Base-by-base conservation (phyloP, 805 yeast genomes). In the Yamadazyma insecticola region DNA sequence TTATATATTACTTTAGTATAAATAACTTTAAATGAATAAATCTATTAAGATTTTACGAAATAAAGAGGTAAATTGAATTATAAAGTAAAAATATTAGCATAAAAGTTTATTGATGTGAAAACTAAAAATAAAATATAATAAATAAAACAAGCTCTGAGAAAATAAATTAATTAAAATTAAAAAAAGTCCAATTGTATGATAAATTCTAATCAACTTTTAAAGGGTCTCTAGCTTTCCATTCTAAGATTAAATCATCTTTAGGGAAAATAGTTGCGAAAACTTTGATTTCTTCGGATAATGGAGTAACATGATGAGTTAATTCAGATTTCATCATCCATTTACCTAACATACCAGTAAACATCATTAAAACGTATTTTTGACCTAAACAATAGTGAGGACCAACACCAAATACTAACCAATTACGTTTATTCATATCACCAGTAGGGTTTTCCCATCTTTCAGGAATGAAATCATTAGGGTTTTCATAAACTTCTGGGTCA, bases 241-340 rank as follows among this genome's bases (percentile, higher is more conserved):
- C 67, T 55, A 92, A 64, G 43, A 85, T 75, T 54, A 95, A 77
- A 57, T 92, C 96, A 63, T 92, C 98, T 58, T 86, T 78, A 16
- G 98, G 98, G 83, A 92, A 92, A 55, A 92, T 88, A 13, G 98
- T 92, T 16, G 98, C 98, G 57, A 92, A 92, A 23, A 92, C 97
- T 54, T 87, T 85, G 52, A 92, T 88, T 52, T 87, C 80, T 66
- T 92, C 98, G 46, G 90, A 79, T 45, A 81, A 67, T 24, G 80
- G 82, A 15, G 98, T 92, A 28, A 81, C 77, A 43, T 78, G 72
- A 58, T 92, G 98, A 37, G 73, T 62, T 65, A 92, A 76, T 58
- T 92, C 89, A 32, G 88, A 72, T 47, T 73, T 64, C 75, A 92
- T 60, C 15, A 86, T 76, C 34, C 88, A 88, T 63, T 92, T 92